phyloP scores from a whole-genome alignment of 306 rosid species.

The Ochetophila trinervis region DNA sequence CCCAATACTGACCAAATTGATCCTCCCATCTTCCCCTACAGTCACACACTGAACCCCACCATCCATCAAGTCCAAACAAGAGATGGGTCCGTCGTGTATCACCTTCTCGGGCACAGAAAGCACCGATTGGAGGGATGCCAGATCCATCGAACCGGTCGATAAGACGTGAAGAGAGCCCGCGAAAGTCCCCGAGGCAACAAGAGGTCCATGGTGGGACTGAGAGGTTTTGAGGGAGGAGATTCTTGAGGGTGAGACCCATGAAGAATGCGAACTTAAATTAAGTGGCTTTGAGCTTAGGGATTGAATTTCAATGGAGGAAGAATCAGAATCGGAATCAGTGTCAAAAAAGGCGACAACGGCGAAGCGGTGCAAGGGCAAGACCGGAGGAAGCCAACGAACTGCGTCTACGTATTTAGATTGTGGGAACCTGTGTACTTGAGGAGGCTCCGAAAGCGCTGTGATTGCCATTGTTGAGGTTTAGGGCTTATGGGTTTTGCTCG shows the following conservation, averaged over 20 bases:
- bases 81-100: slow-evolving; percentile 44
- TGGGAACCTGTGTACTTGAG: slow-evolving; percentile 51
- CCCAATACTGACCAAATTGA: slow-evolving; percentile 58
- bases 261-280: slow-evolving; percentile 41
- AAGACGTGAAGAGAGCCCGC: slow-evolving; percentile 71
- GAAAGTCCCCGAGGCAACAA: slow-evolving; percentile 54
- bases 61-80: slow-evolving; percentile 64
- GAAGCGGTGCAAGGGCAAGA: slow-evolving; percentile 58
- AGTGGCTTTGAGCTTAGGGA: slow-evolving; percentile 38
- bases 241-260: slow-evolving; percentile 58
- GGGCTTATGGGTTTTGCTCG: slow-evolving; percentile 26
- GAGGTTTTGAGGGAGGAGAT: slow-evolving; percentile 62
- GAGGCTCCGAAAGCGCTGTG: slow-evolving; percentile 35
- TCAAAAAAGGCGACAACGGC: slow-evolving; percentile 66
- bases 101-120: slow-evolving; percentile 49
- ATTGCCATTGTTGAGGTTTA: slow-evolving; percentile 42
- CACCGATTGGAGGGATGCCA: slow-evolving; percentile 44
- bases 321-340: slow-evolving; percentile 51
- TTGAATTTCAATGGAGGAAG: slow-evolving; percentile 54
- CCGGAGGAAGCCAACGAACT: slow-evolving; percentile 81
- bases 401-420: slow-evolving; percentile 68
- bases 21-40: slow-evolving; percentile 81
- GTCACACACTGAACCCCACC: slow-evolving; percentile 67
- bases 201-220: slow-evolving; percentile 45
- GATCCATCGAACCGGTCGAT: slow-evolving; percentile 43